Conservation (phyloP, 306 rosid species). For the Senna tora region DNA sequence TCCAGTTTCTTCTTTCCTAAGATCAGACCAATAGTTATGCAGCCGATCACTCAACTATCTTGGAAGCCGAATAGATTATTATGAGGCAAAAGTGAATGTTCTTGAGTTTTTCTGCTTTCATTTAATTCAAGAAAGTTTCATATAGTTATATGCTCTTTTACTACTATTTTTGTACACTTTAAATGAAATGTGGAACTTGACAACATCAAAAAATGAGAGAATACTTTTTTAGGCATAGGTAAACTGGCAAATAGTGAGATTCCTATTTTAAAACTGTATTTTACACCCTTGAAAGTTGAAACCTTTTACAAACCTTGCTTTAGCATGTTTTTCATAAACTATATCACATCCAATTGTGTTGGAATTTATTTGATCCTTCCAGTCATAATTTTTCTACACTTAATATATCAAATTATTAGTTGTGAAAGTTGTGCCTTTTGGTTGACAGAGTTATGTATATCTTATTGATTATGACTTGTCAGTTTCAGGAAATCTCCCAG, state of each 20-base stretch:
- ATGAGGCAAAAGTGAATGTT: constrained; percentile 19
- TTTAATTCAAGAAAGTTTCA: constrained; percentile 12
- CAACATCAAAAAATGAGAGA: constrained; percentile 2
- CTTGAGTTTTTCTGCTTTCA: constrained; percentile 19
- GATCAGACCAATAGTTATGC: constrained; percentile 14
- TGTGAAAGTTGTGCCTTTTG: constrained; percentile 5
- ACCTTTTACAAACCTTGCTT: neutral
- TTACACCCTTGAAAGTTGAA: neutral
- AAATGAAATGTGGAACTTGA: constrained; percentile 7
- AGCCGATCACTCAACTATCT: constrained; percentile 15
- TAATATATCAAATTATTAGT: neutral
- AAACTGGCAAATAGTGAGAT: constrained; percentile 11
- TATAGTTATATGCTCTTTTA: constrained; percentile 2
- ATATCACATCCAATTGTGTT: neutral
- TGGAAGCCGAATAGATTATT: constrained; percentile 6
- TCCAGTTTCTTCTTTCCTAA: constrained; percentile 22
- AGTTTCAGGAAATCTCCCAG: constrained; percentile 20
- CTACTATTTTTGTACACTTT: constrained; percentile 1
- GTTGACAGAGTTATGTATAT: constrained; percentile 7
- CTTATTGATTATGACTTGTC: neutral
- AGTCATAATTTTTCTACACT: neutral
- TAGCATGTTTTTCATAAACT: constrained; percentile 9
- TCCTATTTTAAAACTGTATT: constrained; percentile 24
- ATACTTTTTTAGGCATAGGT: constrained; percentile 17
- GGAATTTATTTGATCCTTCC: neutral